Evolutionary conservation across 768 basidiomycete genomes (phyloP), one percentile per base, ranked within the genome.

Genomic region (Xanthoconium purpureum): DNA sequence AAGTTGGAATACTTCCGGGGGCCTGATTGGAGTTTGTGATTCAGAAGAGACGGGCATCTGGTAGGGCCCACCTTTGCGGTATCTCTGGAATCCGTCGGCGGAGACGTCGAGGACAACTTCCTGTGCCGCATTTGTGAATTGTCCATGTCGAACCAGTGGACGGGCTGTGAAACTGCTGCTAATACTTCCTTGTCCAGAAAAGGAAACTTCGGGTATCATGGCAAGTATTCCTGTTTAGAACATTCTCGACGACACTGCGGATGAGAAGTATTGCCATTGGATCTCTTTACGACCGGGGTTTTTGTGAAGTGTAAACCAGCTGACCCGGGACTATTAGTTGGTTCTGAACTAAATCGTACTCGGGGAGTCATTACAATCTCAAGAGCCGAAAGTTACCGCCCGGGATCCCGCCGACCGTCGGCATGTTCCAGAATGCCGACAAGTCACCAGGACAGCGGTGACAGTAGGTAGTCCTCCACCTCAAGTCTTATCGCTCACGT

Each of bases 71-170:
- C 63, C 56, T 62, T 65, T 46, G 43, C 17, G 5, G 50, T 47
- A 28, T 56, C 30, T 11, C 53, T 43, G 1, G 28, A 2, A 8
- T 13, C 30, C 2, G 49, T 12, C 30, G 33, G 35, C 9, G 55
- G 32, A 36, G 49, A 14, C 20, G 37, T 0, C 17, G 24, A 18
- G 14, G 40, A n/a, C 11, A 53, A 45, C 38, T 61, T 73, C 33
- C 70, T 70, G 9, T 70, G 57, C 38, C 70, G 66, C 53, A 68
- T 36, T 15, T 48, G 51, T 45, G 61, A 24, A 3, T 30, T 6
- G 15, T 51, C 49, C 55, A 56, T 56, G 47, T 33, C 11, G 30
- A 18, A 9, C 20, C 33, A 2, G 8, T 13, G 52, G 45, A 24
- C 15, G 10, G 52, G 24, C 18, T 42, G 33, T 47, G 46, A n/a